These are phyloP conservation scores for Asterophora lycoperdoides DNA, from an alignment of 768 basidiomycete genomes.

Conservation along the genomic window DNA sequence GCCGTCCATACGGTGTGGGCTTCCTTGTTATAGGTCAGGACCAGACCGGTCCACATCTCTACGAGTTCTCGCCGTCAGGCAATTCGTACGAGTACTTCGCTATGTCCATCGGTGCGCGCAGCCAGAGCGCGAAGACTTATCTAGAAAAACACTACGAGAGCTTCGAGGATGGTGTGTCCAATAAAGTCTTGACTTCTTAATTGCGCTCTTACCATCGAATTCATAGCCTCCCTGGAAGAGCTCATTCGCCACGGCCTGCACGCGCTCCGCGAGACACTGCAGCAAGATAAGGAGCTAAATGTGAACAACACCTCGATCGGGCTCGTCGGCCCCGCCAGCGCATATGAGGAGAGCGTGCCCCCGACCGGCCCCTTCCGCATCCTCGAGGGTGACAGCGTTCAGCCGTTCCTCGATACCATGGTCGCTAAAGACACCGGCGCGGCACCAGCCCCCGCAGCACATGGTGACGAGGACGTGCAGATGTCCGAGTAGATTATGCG, in stretches of 20 bases:
- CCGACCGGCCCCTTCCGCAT: constrained; percentile 74
- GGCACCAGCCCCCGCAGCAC: constrained; percentile 32
- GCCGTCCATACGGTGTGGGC: constrained; percentile 96
- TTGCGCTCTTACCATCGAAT: too few species aligned
- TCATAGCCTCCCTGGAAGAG: constrained; percentile 74
- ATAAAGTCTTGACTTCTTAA: too few species aligned
- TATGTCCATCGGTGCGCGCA: constrained; percentile 97
- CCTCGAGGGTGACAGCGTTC: constrained; percentile 77
- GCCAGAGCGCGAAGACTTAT: constrained; percentile 98
- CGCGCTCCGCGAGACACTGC: constrained; percentile 92
- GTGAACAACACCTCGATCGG: constrained; percentile 93
- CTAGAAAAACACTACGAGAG: constrained; percentile 90
- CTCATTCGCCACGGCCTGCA: constrained; percentile 91
- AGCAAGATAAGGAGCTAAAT: constrained; percentile 96
- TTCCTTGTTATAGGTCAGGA: constrained; percentile 97
- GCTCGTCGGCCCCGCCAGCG: constrained; percentile 74
- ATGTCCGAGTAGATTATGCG: constrained; percentile 60
- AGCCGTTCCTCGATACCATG: constrained; percentile 76
- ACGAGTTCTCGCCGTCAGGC: constrained; percentile 97
- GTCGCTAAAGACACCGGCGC: constrained; percentile 56
- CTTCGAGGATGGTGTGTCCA: constrained; percentile 75
- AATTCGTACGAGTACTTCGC: constrained; percentile 98
- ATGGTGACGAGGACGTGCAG: constrained; percentile 74
- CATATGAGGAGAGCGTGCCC: constrained; percentile 48
- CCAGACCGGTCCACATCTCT: constrained; percentile 95